Base-by-base conservation (phyloP, 257 asterid genomes). In the Haberlea rhodopensis region DNA sequence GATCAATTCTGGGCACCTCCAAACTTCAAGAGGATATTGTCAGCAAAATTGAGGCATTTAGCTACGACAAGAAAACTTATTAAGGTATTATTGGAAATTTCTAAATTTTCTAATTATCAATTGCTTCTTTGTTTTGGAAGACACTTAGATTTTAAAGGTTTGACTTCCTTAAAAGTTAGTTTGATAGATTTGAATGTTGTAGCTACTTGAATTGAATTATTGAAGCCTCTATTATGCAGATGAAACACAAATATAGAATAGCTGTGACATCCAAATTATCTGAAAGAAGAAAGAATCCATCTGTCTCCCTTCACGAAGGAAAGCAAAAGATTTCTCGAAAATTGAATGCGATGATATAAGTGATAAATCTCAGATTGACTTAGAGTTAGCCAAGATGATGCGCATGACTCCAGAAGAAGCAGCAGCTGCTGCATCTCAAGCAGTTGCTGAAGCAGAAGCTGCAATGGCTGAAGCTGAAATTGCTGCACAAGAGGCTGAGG, bases 1-100 rank as follows among this genome's bases (percentile, higher is more conserved):
- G 96, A 91, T 68, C 91, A 88, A 74, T 91, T 83, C 69, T 86
- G 96, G 95, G 94, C 95, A 53, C 98, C 98, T 65, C 86, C 95
- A 54, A 86, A 91, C 80, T 91, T 91, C 73, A 88, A 85, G 80
- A 80, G 96, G 80, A 76, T 91, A 73, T 77, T 91, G 79, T 88
- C 98, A 49, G 88, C 89, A 4, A 88, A 91, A 66, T 73, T 88
- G 80, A 91, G 84, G 81, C 85, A 86, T 69, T 68, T 91, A 80
- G 88, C 86, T 66, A 88, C 96, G 24, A 80, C 76, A 9, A 92
- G 96, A 71, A 86, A 87, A 73, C 96, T 88, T 75, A 65, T 80
- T 57, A 86, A 91, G 98, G 98, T 91, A 32, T 19, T 29, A 9
- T 66, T 55, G 58, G 43, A 34, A 27, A 31, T 67, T 65, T 16